Evolutionary conservation across 2,329 filamentous ascomycete species (phyloP), one percentile per base, ranked within the genome.

Genomic region (Fusarium brevicatenulatum): DNA sequence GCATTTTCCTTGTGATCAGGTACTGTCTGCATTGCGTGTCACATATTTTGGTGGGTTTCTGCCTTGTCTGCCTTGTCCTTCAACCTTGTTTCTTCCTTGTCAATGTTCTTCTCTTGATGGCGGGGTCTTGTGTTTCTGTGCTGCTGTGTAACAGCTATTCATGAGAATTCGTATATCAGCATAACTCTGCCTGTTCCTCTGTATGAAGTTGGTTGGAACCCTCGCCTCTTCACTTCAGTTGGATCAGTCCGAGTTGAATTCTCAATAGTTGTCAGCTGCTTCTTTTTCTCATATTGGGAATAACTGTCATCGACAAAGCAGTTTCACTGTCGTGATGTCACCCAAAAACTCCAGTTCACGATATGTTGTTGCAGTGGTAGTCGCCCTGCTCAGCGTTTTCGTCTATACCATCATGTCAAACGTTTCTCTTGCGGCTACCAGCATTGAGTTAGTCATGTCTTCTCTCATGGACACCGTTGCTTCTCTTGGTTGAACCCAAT

Each of bases 311-410:
- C 47, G 23, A 52, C 34, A 47, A 65, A 47, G 39, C 59, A 42
- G 47, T 42, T 50, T 42, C 52, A 63, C 53, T 53, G 55, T 63
- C 62, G 64, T 58, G 44, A 75, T 68, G 65, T 64, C 59, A 66
- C 68, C 47, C 54, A 66, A 52, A 55, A 32, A 49, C 28, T 37
- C 30, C 19, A 46, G 5, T 58, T 60, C 56, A 47, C 68, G 63
- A 52, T 66, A 70, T 55, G 63, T 46, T 59, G 40, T 69, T 59
- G 72, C 76, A 43, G 75, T 50, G 67, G 65, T 59, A 70, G 72
- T 76, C 61, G 76, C 75, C 63, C 54, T 78, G 66, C 62, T 78
- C 36, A 73, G 72, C 55, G 62, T 73, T 28, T 12, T 73, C 13
- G 50, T 55, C 19, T 76, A 74, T 54, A 58, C 43, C 11, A 15